These are phyloP conservation scores for Capronia coronata DNA, from an alignment of 2,329 filamentous ascomycete species.

Conservation along the genomic window DNA sequence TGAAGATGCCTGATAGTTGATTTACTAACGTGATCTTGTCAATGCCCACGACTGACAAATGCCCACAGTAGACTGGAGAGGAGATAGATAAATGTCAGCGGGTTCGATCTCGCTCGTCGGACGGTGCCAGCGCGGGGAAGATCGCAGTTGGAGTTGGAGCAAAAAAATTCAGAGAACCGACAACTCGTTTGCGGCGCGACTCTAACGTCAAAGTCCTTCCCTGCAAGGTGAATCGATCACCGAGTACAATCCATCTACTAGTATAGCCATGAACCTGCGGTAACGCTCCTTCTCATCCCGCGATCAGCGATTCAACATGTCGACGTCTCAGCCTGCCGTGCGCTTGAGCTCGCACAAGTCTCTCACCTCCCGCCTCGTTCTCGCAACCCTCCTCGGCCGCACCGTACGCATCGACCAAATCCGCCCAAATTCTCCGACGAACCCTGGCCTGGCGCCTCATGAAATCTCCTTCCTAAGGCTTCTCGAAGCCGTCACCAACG, in stretches of 20 bases:
- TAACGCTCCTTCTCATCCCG: background rate
- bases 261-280: background rate
- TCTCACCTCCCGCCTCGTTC: constrained; percentile 74
- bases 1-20: too few species aligned
- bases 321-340: constrained; percentile 47
- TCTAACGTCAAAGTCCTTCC: too few species aligned
- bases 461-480: constrained; percentile 95
- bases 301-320: constrained; percentile 28
- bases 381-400: constrained; percentile 84
- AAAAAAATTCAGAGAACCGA: constrained; percentile 4
- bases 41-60: constrained; percentile 3
- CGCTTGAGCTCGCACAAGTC: constrained; percentile 79
- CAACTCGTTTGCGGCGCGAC: too few species aligned
- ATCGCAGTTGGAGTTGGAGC: constrained; percentile 2
- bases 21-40: too few species aligned
- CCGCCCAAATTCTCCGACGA: constrained; percentile 74
- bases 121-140: background rate
- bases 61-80: too few species aligned
- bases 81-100: too few species aligned
- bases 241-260: too few species aligned
- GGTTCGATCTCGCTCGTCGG: background rate
- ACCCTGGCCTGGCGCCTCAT: constrained; percentile 81
- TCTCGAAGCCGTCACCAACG: constrained; percentile 91
- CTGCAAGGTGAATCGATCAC: too few species aligned
- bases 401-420: constrained; percentile 91